phyloP scores from a whole-genome alignment of 208 protist genomes.

The Trypanosoma theileri region DNA sequence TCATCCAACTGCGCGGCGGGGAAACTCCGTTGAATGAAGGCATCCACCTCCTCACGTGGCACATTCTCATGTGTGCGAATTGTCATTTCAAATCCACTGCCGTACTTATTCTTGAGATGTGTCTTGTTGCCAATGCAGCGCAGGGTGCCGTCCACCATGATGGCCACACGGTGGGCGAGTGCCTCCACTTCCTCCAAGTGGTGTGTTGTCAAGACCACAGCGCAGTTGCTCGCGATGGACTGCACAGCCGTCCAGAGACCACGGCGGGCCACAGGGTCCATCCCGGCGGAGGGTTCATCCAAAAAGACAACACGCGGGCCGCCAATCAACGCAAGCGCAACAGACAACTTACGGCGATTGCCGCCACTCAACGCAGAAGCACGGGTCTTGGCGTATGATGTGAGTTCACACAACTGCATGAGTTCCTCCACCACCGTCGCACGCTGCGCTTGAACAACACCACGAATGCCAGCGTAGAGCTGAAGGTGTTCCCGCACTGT shows the following conservation, averaged over 20 bases:
- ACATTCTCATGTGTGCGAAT: conserved; percentile 33
- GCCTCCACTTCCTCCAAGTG: conserved; percentile 93
- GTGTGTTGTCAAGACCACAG: conserved; percentile 91
- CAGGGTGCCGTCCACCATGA: conserved; percentile 88
- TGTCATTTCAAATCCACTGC: conserved; percentile 65
- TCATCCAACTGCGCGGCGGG: conserved; percentile 35
- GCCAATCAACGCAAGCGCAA: conserved; percentile 84
- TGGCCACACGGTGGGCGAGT: conserved; percentile 77
- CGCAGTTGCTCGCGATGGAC: conserved; percentile 55
- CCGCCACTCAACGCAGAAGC: conserved; percentile 64
- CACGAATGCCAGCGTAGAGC: conserved; percentile 85
- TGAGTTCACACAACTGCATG: conserved; percentile 46
- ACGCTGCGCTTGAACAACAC: conserved; percentile 23
- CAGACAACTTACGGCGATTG: conserved; percentile 83
- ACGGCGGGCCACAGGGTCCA: conserved; percentile 84
- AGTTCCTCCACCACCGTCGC: conserved; percentile 35
- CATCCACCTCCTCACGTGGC: conserved; percentile 18
- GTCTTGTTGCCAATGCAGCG: conserved; percentile 85
- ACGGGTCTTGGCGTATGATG: conserved; percentile 32
- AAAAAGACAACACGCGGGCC: conserved; percentile 72
- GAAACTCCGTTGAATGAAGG: conserved; percentile 43
- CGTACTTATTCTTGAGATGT: conserved; percentile 84
- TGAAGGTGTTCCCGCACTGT: conserved; percentile 93
- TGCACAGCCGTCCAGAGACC: conserved; percentile 78
- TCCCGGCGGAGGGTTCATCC: conserved; percentile 88